phyloP scores from a whole-genome alignment of 1,139 yeast species.

The Kurtzmaniella quercitrusa region DNA sequence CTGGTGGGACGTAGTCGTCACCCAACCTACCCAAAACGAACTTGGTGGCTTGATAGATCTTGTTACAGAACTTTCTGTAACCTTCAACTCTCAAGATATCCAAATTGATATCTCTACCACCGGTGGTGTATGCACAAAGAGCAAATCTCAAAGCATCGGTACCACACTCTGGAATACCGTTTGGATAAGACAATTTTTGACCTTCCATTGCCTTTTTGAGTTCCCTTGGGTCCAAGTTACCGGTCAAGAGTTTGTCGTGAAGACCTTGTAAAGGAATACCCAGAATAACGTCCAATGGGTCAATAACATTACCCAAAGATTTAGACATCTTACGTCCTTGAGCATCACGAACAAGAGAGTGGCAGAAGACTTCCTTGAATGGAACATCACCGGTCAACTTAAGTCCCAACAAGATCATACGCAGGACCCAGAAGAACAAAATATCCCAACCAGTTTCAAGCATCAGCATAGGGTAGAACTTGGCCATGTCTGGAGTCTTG shows the following conservation, averaged over 20 bases:
- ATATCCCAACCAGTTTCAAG: constrained; percentile 99
- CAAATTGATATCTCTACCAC: constrained; percentile 96
- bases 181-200: constrained; percentile 87
- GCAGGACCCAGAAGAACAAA: constrained; percentile 95
- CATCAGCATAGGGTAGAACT: constrained; percentile 86
- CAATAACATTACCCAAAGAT: constrained; percentile 93
- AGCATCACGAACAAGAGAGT: constrained; percentile 96
- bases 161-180: constrained; percentile 99
- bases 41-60: constrained; percentile 97
- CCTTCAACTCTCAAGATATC: constrained; percentile 98
- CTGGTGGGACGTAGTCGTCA: constrained; percentile 79
- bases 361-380: constrained; percentile 95
- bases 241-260: constrained; percentile 71
- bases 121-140: constrained; percentile 96
- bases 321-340: constrained; percentile 99
- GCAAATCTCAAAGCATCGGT: constrained; percentile 98
- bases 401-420: constrained; percentile 91
- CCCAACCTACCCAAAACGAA: constrained; percentile 94
- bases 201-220: constrained; percentile 84
- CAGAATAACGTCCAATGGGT: constrained; percentile 87
- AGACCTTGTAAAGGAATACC: constrained; percentile 81
- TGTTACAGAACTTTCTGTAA: constrained; percentile 98
- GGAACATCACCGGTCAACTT: constrained; percentile 91
- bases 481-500: constrained; percentile 66
- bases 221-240: constrained; percentile 90